Percentiles rank a stretch among this genome's conserved stretches.
phyloP scores from a whole-genome alignment of 768 basidiomycete species.

The Suillus sp. region DNA sequence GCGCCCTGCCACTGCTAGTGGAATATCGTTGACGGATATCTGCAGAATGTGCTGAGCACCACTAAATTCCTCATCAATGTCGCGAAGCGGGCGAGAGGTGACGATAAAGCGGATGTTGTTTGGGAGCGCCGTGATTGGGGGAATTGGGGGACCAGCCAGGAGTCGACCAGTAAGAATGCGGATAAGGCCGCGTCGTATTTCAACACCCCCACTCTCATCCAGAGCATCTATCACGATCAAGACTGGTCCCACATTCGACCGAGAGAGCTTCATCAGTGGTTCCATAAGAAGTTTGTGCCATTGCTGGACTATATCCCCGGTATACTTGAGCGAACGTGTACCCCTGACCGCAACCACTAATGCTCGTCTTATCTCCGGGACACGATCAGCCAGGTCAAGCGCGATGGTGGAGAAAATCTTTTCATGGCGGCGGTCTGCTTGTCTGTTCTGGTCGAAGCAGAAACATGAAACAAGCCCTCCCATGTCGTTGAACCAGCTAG shows the following conservation, averaged over 20 bases:
- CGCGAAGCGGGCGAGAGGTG: no score
- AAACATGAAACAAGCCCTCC: slow-evolving; percentile 21
- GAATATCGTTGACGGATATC: no score
- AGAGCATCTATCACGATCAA: no score
- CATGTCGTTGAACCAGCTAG: slow-evolving; percentile 11
- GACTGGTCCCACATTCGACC: background rate
- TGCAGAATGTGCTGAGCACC: no score
- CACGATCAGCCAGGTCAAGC: slow-evolving; percentile 22
- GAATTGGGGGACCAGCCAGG: no score
- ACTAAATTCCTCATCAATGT: no score
- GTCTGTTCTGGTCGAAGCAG: slow-evolving; percentile 17
- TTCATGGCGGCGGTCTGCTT: slow-evolving; percentile 7
- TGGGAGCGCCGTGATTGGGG: no score
- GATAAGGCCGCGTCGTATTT: no score
- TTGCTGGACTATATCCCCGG: slow-evolving; percentile 6
- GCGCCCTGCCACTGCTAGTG: no score
- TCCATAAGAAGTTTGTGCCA: slow-evolving; percentile 22
- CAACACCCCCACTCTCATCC: no score
- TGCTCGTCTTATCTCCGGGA: slow-evolving; percentile 6
- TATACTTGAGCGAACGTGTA: background rate
- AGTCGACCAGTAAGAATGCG: no score
- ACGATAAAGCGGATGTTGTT: no score
- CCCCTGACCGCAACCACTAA: background rate
- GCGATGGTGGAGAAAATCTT: slow-evolving; percentile 35
- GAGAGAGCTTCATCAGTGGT: slow-evolving; percentile 8